A percentile compares a stretch with the other conserved stretches of the same genome.
Evolutionary conservation across 108 stramenopile genomes (phyloP).

Genomic region (Epipyxis sp.): DNA sequence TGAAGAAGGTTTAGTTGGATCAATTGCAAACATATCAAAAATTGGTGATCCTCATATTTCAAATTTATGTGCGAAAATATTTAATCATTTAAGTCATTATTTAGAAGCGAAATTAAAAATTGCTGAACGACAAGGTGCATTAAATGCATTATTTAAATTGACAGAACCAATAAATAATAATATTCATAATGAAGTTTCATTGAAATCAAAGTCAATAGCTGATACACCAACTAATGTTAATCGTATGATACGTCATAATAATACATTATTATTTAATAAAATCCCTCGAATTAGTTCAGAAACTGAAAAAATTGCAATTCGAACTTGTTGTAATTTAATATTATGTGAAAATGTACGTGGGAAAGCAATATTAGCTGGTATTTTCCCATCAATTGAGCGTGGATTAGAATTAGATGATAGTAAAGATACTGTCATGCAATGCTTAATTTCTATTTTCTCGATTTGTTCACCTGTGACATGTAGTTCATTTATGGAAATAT

Average conservation of each 20-base stretch:
- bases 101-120: slow-evolving; percentile 9
- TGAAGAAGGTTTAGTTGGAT: slow-evolving; percentile 36
- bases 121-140: slow-evolving; percentile 19
- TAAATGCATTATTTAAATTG: slow-evolving; percentile 2
- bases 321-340: slow-evolving; percentile 28
- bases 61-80: slow-evolving; percentile 32
- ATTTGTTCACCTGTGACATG: not conserved
- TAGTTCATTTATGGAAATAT: not conserved
- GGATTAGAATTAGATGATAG: not conserved
- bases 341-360: not conserved
- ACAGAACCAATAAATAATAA: too few relatives aligned
- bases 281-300: too few relatives aligned
- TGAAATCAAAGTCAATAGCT: too few relatives aligned
- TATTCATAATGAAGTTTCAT: too few relatives aligned
- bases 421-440: not conserved
- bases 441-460: not conserved
- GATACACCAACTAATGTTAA: too few relatives aligned
- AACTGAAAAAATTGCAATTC: slow-evolving; percentile 6
- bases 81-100: slow-evolving; percentile 15
- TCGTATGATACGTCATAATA: too few relatives aligned
- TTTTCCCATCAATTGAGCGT: not conserved
- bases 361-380: not conserved
- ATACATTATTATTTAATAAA: too few relatives aligned
- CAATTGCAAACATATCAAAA: slow-evolving; percentile 25
- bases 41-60: slow-evolving; percentile 33